Evolutionary conservation across 257 asterid species (phyloP).

Genomic region (Lavandula angustifolia): DNA sequence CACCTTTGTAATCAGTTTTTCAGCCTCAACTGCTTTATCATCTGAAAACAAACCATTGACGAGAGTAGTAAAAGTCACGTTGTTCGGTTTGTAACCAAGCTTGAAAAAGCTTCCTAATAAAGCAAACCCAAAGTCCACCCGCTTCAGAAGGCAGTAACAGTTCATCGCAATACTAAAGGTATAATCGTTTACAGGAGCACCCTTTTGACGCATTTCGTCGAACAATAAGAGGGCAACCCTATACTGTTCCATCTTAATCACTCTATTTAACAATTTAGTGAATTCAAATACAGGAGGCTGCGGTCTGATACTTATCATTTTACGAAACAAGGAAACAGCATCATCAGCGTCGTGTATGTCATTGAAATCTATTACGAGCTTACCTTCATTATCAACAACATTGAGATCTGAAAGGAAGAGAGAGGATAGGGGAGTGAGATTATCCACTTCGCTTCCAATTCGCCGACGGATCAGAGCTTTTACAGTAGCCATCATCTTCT

Average conservation of each 20-base stretch:
- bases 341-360: slow-evolving; percentile 1
- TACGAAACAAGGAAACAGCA: slow-evolving; percentile 15
- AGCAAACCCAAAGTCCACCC: slow-evolving; percentile 4
- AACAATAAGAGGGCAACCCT: not conserved
- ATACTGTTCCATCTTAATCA: not conserved
- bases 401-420: slow-evolving; percentile 1
- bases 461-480: slow-evolving; percentile 10
- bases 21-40: not conserved
- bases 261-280: not conserved
- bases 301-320: slow-evolving; percentile 24
- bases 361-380: too few relatives aligned
- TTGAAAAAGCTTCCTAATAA: too few relatives aligned
- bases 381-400: too few relatives aligned
- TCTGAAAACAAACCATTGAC: too few relatives aligned
- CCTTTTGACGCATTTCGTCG: too few relatives aligned
- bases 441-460: not conserved
- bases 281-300: slow-evolving; percentile 20
- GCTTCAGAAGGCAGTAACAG: slow-evolving; percentile 12
- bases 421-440: not conserved
- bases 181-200: too few relatives aligned
- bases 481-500: not conserved
- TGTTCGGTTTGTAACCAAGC: too few relatives aligned
- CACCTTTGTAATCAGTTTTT: not conserved
- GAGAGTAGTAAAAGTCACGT: too few relatives aligned
- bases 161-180: not conserved